Evolutionary conservation across 352 stramenopile genomes (phyloP), one percentile per base, ranked within the genome.

Genomic region (Aphanomyces cochlioides): DNA sequence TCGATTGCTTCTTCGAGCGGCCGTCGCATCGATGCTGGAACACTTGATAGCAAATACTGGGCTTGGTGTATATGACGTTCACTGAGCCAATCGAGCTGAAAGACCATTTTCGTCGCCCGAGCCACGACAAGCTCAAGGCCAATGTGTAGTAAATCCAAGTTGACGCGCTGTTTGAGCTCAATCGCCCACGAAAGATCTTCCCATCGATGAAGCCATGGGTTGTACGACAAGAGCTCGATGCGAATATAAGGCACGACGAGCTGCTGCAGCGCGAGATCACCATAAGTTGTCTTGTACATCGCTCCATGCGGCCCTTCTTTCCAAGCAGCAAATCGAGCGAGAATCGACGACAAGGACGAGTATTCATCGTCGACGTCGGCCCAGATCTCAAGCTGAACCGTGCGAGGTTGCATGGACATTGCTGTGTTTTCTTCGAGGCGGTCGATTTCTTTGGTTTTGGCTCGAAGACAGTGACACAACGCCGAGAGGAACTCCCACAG

Each of bases 311-410:
- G 54, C 5, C 13, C 19, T 7, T 59, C 19, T 36, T 70, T 61
- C 64, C 64, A 70, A 36, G 47, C 43, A 6, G 12, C 12, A 54
- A 70, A 70, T n/a, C 54, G 64, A 2, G 2, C 64, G 2, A 70
- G 10, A 7, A 70, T 21, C 8, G 53, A 17, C 4, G 10, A 12
- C 17, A 70, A 54, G 6, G n/a, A 36, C 21, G 36, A 17, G 39
- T 61, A 70, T 6, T 70, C 64, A 50, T 70, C 64, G 39, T 61
- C 64, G 12, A 70, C 64, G 19, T 70, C 64, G 38, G 34, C 45
- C 64, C 64, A 70, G 6, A 70, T 13, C 47, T 61, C 37, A 48
- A 7, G 3, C 12, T 19, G 3, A 43, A 17, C 41, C n/a, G 38
- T 19, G 34, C 15, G 17, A 13, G 21, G 40, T 57, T 41, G 28